Evolutionary conservation across 2,329 filamentous ascomycete genomes (phyloP).

Genomic region (Neodidymelliopsis sp.): DNA sequence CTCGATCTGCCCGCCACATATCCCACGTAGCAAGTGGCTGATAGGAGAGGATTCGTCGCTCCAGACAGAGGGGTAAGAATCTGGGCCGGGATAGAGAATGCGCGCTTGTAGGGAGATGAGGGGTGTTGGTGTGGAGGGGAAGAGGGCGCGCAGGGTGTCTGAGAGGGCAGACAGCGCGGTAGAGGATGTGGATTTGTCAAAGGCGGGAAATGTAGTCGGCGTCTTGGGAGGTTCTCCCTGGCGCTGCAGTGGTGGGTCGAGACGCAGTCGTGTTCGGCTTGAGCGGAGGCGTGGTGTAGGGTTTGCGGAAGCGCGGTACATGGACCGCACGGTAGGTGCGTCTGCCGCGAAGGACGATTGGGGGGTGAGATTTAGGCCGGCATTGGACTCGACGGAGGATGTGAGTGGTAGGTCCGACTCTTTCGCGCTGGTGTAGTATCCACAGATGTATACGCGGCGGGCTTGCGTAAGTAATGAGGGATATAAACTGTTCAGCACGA

Average conservation of each 20-base stretch:
- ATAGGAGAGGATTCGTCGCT: slow-evolving; percentile 48
- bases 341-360: slow-evolving; percentile 22
- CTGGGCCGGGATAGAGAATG: slow-evolving; percentile 50
- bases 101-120: slow-evolving; percentile 47
- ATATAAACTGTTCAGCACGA: slow-evolving; percentile 49
- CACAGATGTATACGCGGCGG: slow-evolving; percentile 51
- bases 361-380: slow-evolving; percentile 23
- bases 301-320: slow-evolving; percentile 3
- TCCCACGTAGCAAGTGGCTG: slow-evolving; percentile 47
- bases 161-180: slow-evolving; percentile 40
- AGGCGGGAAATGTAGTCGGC: slow-evolving; percentile 18
- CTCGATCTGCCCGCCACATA: slow-evolving; percentile 48
- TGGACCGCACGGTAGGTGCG: slow-evolving; percentile 11
- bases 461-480: slow-evolving; percentile 52
- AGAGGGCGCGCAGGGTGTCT: slow-evolving; percentile 42
- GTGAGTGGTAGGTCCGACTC: slow-evolving; percentile 3
- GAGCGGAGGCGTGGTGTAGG: slow-evolving; percentile 12
- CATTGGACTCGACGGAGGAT: slow-evolving; percentile 13
- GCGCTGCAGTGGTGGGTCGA: slow-evolving; percentile 15
- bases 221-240: background rate
- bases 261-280: slow-evolving; percentile 28
- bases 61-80: slow-evolving; percentile 51
- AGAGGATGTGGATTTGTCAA: slow-evolving; percentile 22
- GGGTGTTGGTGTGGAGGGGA: slow-evolving; percentile 28
- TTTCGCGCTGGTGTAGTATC: slow-evolving; percentile 42